Base-by-base conservation (phyloP, 345 rosid genomes). In the Passiflora organensis region DNA sequence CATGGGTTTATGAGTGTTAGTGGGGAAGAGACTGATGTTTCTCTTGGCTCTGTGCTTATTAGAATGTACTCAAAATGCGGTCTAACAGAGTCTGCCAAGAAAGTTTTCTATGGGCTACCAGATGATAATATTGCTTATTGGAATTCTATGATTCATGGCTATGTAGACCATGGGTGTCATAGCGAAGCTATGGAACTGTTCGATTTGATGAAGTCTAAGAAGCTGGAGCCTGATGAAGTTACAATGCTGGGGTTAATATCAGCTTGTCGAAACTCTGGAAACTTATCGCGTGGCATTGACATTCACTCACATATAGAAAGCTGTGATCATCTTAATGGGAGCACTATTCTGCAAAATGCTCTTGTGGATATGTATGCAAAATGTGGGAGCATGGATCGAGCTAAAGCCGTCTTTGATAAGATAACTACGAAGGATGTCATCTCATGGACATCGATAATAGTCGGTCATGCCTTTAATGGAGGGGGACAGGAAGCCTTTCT, bases 381-480 rank as follows among this genome's bases (percentile, higher is more conserved):
- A 50, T 64, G 62, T 44, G 53, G 74, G 37, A 43, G 22, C 43
- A 70, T 70, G 69, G 61, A 36, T 32, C 62, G 39, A 47, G 73
- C 73, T 52, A 63, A 54, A 58, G 6, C 51, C 23, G 50, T 58
- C 24, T 53, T 69, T 28, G 23, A 13, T 36, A 46, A 57, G 18
- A 63, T 69, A 62, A 8, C 43, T 12, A 12, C 28, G 25, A 69
- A 58, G 57, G 73, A 69, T 47, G 68, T 63, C 1, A 13, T 69
- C 49, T 69, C 73, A 3, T 69, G 73, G 73, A 69, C 73, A 21
- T 63, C 69, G 0, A 28, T 69, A 12, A 62, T 69, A 25, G 49
- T 53, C 0, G 73, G 73, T 32, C 52, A 63, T 69, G 73, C 69
- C 60, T 44, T 69, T 51, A 69, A 69, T 51, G 73, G 73, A 39